phyloP scores from a whole-genome alignment of 352 stramenopile genomes.

The Globisporangium camurandrum region DNA sequence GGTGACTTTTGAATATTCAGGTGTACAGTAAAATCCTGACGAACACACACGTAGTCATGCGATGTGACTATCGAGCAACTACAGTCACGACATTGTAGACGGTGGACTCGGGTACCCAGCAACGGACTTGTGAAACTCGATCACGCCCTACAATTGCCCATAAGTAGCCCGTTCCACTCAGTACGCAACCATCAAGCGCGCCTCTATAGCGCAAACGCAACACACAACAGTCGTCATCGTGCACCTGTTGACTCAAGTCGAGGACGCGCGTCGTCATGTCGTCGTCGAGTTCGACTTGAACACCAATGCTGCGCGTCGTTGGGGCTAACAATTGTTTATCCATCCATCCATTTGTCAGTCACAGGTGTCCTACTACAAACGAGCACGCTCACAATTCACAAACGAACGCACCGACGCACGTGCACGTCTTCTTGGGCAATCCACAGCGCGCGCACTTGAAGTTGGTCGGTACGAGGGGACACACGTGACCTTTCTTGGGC shows the following conservation, averaged over 20 bases:
- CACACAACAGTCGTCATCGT: background rate
- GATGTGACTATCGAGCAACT: too few species aligned
- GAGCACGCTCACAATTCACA: too few species aligned
- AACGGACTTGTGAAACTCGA: conserved; percentile 62
- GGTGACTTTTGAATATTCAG: too few species aligned
- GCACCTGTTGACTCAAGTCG: conserved; percentile 67
- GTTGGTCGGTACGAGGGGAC: conserved; percentile 70
- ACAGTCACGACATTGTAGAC: conserved; percentile 16
- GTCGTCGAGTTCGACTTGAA: conserved; percentile 75
- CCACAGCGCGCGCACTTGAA: conserved; percentile 79
- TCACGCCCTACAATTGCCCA: conserved; percentile 66
- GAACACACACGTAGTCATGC: too few species aligned
- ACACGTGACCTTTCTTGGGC: conserved; percentile 84
- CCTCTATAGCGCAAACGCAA: too few species aligned
- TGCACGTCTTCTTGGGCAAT: conserved; percentile 68
- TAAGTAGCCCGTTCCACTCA: too few species aligned
- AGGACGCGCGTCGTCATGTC: conserved; percentile 75
- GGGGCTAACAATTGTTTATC: conserved; percentile 22
- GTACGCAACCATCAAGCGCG: conserved; percentile 6
- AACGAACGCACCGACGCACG: conserved; percentile 39
- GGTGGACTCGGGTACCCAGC: conserved; percentile 37
- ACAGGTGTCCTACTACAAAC: background rate
- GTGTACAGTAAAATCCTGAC: too few species aligned
- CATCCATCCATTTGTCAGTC: background rate
- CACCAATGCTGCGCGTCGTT: conserved; percentile 50